Conservation (phyloP, 2,329 filamentous ascomycete genomes). For the Arthroderma sp. region DNA sequence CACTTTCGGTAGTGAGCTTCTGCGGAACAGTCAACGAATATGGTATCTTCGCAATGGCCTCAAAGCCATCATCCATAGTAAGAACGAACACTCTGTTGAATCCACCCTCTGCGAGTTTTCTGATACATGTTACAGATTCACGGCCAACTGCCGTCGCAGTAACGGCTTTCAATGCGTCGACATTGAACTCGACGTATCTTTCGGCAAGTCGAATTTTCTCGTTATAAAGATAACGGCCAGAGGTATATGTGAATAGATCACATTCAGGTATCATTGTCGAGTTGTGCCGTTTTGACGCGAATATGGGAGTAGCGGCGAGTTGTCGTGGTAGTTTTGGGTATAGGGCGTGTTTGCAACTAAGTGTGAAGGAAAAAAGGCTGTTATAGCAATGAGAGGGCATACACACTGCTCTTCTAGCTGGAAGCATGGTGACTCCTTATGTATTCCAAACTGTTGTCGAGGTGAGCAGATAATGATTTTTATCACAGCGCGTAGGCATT, state of each 20-base stretch:
- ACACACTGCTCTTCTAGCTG: background rate
- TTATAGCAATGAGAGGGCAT: background rate
- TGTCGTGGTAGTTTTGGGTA: background rate
- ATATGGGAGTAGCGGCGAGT: background rate
- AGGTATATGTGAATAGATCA: conserved; percentile 13
- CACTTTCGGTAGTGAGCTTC: conserved; percentile 21
- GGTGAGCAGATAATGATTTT: too few species aligned
- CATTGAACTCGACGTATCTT: conserved; percentile 12
- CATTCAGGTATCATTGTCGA: background rate
- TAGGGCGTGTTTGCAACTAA: background rate
- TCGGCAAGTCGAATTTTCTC: conserved; percentile 9
- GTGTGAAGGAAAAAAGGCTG: background rate
- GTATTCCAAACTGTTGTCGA: background rate
- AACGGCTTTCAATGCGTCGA: conserved; percentile 11
- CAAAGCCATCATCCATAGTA: conserved; percentile 15
- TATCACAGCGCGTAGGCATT: too few species aligned
- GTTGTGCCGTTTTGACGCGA: background rate
- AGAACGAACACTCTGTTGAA: conserved; percentile 21
- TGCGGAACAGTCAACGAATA: conserved; percentile 17
- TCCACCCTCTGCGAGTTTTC: conserved; percentile 19
- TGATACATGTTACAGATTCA: conserved; percentile 9
- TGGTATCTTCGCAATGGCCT: conserved; percentile 21
- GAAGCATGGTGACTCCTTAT: background rate
- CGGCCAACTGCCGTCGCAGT: conserved; percentile 8
- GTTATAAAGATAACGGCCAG: conserved; percentile 12